phyloP scores from a whole-genome alignment of 2,329 filamentous ascomycete species.

The Zalaria sp. region DNA sequence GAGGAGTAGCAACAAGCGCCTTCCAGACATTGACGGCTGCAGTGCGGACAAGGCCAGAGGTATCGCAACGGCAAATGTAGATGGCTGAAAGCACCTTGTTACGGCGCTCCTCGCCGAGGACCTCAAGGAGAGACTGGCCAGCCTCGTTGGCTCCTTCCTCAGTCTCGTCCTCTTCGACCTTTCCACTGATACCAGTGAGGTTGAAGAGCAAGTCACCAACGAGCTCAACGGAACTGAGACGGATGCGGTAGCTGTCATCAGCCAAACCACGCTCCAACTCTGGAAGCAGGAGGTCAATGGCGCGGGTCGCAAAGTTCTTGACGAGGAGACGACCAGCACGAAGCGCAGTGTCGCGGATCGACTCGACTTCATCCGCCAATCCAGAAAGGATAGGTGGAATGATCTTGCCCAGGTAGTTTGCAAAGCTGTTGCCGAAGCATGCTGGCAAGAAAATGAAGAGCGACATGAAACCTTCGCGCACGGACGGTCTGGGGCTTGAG shows the following conservation, averaged over 20 bases:
- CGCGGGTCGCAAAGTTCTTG: conserved; percentile 94
- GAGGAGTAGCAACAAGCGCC: conserved; percentile 80
- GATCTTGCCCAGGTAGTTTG: conserved; percentile 86
- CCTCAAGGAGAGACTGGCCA: conserved; percentile 81
- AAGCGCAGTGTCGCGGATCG: conserved; percentile 91
- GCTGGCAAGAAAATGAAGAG: conserved; percentile 98
- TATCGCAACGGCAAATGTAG: conserved; percentile 96
- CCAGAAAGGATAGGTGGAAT: conserved; percentile 91
- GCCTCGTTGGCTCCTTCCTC: conserved; percentile 75
- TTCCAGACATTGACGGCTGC: conserved; percentile 95
- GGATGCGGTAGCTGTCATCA: conserved; percentile 95
- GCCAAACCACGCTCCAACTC: conserved; percentile 91
- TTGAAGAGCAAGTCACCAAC: conserved; percentile 97
- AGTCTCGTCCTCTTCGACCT: conserved; percentile 60
- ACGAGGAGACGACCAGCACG: conserved; percentile 86
- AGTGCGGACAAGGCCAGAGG: conserved; percentile 75
- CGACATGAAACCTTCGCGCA: conserved; percentile 98
- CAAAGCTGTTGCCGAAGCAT: conserved; percentile 97
- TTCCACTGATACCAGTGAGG: conserved; percentile 81
- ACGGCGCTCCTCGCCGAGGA: conserved; percentile 87
- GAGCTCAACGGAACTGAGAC: conserved; percentile 93
- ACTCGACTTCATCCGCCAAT: conserved; percentile 88
- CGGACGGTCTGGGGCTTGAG: conserved; percentile 73
- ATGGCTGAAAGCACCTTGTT: conserved; percentile 96
- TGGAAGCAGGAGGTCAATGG: conserved; percentile 84